A percentile compares a stretch with the other conserved stretches of the same genome.
Evolutionary conservation across 805 yeast genomes (phyloP).

Genomic region (Cyberlindnera americana): DNA sequence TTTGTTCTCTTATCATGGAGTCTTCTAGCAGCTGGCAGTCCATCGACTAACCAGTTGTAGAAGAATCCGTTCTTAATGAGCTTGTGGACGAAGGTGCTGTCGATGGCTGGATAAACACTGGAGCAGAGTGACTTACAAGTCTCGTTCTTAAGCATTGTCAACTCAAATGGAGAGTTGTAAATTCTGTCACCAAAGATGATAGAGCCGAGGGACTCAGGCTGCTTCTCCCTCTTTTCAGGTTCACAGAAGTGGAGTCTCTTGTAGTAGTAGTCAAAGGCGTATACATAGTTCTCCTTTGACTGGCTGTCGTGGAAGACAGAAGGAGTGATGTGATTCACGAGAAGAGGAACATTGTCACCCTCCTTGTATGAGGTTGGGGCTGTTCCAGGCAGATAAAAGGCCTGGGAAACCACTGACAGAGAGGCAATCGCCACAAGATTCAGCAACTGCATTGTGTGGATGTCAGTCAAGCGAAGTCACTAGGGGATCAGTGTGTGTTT

Average conservation of each 20-base stretch:
- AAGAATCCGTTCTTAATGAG: slow-evolving; percentile 78
- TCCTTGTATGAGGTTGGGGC: slow-evolving; percentile 86
- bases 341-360: slow-evolving; percentile 69
- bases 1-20: slow-evolving; percentile 56
- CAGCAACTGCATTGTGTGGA: slow-evolving; percentile 5
- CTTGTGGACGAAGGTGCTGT: slow-evolving; percentile 71
- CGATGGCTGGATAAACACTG: slow-evolving; percentile 53
- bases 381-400: slow-evolving; percentile 91
- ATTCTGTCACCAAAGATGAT: slow-evolving; percentile 94
- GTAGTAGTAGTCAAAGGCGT: slow-evolving; percentile 80
- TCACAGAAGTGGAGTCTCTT: slow-evolving; percentile 79
- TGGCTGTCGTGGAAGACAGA: slow-evolving; percentile 42
- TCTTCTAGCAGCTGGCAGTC: slow-evolving; percentile 82
- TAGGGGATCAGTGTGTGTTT: no score
- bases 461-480: no score
- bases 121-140: slow-evolving; percentile 69
- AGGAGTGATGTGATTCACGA: slow-evolving; percentile 91
- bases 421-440: slow-evolving; percentile 8
- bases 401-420: slow-evolving; percentile 29
- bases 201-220: slow-evolving; percentile 88
- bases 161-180: slow-evolving; percentile 83
- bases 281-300: slow-evolving; percentile 50
- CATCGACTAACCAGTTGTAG: slow-evolving; percentile 93
- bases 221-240: slow-evolving; percentile 55
- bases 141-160: slow-evolving; percentile 71